Evolutionary conservation across 108 stramenopile species (phyloP), one percentile per base, ranked within the genome.

Genomic region (Stephanodiscus triporus): DNA sequence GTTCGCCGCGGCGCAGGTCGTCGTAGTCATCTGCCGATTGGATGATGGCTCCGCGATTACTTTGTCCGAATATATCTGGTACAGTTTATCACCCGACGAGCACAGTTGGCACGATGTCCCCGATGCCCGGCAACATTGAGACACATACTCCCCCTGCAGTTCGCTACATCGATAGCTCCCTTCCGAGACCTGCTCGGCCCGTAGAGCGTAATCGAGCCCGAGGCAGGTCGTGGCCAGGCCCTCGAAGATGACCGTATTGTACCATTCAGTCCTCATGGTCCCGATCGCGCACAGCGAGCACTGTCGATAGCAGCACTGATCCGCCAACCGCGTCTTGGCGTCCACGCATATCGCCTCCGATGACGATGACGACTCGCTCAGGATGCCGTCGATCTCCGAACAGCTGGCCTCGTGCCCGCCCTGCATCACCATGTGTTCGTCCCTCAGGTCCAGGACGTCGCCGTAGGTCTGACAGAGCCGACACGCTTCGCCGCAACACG

Each of bases 321-420:
- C 60, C 7, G 49, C 58, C 48, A 76, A 34, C 55, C 68, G 67
- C 19, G 37, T 20, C 27, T 62, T 54, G 26, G 75, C 75, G 68
- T 76, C 75, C 10, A 9, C 6, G 27, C 75, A 76, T 36, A 68
- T 29, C 63, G 59, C 55, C 14, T 76, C 75, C 14, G 9, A 48
- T 6, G 53, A 42, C 40, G 34, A 42, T 27, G 34, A 16, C 26
- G 38, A 60, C 14, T 34, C 50, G 42, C 51, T 54, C 47, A 76
- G 36, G 23, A 76, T 76, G 11, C 59, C 42, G 37, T 63, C 54
- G 11, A 76, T 67, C 60, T 76, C 75, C 0, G 2, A 11, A 68
- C 75, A 76, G 6, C 58, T 76, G 10, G 75, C 75, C 37, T 66
- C 61, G 48, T 76, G 68, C 50, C 75, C 67, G 16, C 75, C 75